Evolutionary conservation across 2,329 filamentous ascomycete species (phyloP).

Genomic region (Monosporascus sp.): DNA sequence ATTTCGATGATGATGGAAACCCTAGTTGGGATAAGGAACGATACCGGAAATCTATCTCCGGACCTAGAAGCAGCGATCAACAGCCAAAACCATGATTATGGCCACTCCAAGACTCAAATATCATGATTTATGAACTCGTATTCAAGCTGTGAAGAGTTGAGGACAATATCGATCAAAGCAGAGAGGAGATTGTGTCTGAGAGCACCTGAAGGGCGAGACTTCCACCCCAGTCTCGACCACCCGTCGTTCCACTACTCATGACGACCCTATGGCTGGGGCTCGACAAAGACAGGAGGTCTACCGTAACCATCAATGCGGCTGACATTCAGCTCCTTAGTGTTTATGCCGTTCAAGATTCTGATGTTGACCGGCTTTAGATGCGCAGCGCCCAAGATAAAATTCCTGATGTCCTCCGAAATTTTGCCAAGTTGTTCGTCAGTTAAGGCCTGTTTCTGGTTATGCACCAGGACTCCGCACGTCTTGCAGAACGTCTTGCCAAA

Average conservation of each 20-base stretch:
- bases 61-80: background rate
- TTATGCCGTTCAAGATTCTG: conserved; percentile 33
- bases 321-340: conserved; percentile 24
- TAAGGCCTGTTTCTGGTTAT: conserved; percentile 24
- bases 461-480: conserved; percentile 40
- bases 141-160: too few species aligned
- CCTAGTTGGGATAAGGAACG: conserved; percentile 53
- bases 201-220: background rate
- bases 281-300: conserved; percentile 30
- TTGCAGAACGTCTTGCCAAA: conserved; percentile 43
- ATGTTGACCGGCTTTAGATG: conserved; percentile 30
- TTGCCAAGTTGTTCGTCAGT: conserved; percentile 32
- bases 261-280: conserved; percentile 9
- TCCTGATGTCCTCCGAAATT: conserved; percentile 22
- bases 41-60: conserved; percentile 14
- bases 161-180: too few species aligned
- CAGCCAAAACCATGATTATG: background rate
- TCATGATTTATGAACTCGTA: too few species aligned
- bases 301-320: conserved; percentile 17
- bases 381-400: conserved; percentile 8
- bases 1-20: conserved; percentile 81
- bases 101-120: background rate
- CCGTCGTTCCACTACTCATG: conserved; percentile 1
- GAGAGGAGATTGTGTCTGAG: too few species aligned
- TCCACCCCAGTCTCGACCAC: background rate